Evolutionary conservation across 2,329 filamentous ascomycete species (phyloP).

Genomic region (Calonectria naviculata): DNA sequence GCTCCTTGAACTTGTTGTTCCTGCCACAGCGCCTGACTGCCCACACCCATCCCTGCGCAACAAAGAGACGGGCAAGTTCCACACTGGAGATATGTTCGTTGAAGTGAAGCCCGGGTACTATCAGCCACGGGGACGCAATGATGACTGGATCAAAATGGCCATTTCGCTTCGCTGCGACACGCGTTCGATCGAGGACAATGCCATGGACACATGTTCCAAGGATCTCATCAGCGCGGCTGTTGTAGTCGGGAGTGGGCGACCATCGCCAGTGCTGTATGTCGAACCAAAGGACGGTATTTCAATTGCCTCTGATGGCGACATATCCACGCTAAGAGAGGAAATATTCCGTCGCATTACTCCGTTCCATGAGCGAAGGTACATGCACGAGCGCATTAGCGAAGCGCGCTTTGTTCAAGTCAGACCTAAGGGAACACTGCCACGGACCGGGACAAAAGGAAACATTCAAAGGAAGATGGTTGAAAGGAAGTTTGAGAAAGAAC

Average conservation of each 20-base stretch:
- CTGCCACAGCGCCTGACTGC: constrained; percentile 26
- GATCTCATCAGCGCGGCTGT: constrained; percentile 31
- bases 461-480: constrained; percentile 30
- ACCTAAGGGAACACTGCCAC: constrained; percentile 22
- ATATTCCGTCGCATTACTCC: constrained; percentile 29
- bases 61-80: constrained; percentile 32
- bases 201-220: constrained; percentile 24
- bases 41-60: constrained; percentile 15
- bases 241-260: constrained; percentile 31
- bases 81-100: constrained; percentile 38
- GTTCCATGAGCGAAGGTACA: constrained; percentile 34
- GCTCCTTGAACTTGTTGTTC: constrained; percentile 26
- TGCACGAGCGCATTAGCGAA: constrained; percentile 32
- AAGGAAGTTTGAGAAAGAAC: background rate
- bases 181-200: constrained; percentile 31
- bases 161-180: constrained; percentile 33
- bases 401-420: constrained; percentile 29
- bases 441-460: constrained; percentile 31
- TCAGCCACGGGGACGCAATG: constrained; percentile 29
- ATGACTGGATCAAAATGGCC: constrained; percentile 42
- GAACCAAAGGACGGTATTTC: constrained; percentile 21
- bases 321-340: constrained; percentile 11
- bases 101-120: constrained; percentile 32
- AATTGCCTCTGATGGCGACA: background rate
- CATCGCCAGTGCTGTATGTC: constrained; percentile 29